Percentiles rank a stretch among this genome's conserved stretches.
Conservation (phyloP, 495 filamentous ascomycete genomes). For the Aspergillus nanangensis region DNA sequence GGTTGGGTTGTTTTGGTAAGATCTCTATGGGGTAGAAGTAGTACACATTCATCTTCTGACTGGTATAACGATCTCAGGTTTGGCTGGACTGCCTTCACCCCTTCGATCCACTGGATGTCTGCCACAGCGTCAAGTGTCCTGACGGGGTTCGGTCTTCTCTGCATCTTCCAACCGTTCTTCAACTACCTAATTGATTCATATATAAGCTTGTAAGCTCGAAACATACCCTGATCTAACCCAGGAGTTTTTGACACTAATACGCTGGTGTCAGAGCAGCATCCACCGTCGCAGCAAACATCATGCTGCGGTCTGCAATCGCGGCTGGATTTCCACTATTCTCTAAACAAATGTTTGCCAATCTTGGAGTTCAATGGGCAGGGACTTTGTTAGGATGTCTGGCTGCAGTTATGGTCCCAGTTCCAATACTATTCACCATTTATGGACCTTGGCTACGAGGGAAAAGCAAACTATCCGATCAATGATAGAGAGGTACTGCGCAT, state of each 20-base stretch:
- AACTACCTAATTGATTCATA: slow-evolving; percentile 24
- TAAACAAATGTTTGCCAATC: slow-evolving; percentile 65
- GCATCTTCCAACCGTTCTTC: slow-evolving; percentile 20
- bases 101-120: slow-evolving; percentile 19
- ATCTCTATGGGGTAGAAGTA: too few species aligned
- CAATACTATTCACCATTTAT: slow-evolving; percentile 58
- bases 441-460: slow-evolving; percentile 53
- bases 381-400: slow-evolving; percentile 71
- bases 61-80: slow-evolving; percentile 50
- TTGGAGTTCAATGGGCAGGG: slow-evolving; percentile 68
- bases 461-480: background rate
- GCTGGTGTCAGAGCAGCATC: slow-evolving; percentile 54
- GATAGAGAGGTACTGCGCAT: too few species aligned
- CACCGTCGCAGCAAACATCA: slow-evolving; percentile 77
- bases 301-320: slow-evolving; percentile 66
- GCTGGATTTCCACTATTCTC: slow-evolving; percentile 75
- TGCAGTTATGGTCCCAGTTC: slow-evolving; percentile 63
- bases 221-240: background rate
- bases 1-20: slow-evolving; percentile 56
- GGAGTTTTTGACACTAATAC: background rate
- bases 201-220: slow-evolving; percentile 51
- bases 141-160: slow-evolving; percentile 16
- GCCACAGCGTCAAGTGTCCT: slow-evolving; percentile 14
- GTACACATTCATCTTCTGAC: too few species aligned
- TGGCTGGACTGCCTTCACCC: slow-evolving; percentile 19